Evolutionary conservation across 108 stramenopile species (phyloP), one percentile per base, ranked within the genome.

Genomic region (Fragilaria radians): DNA sequence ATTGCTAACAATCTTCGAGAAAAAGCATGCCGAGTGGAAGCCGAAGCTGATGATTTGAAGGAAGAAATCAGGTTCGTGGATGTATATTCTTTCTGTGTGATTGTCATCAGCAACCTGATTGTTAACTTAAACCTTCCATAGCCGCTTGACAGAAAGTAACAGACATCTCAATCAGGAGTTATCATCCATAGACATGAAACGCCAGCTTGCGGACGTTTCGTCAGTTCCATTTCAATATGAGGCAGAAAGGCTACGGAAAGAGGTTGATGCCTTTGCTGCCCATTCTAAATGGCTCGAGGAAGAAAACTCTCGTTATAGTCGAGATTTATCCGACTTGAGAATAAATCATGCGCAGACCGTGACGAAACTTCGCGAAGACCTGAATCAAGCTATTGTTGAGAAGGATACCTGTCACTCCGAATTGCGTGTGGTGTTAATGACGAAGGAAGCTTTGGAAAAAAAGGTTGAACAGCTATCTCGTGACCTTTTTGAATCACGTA

Each of bases 51-150:
- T 61, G 26, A 36, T 1, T 52, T 89, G 66, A 66, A 81, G 47
- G 76, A 80, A 48, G 88, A 89, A 62, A 80, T 89, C 30, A 81
- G 80, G 88, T 89, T n/a, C n/a, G n/a, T n/a, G n/a, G n/a, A 63
- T 21, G 86, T 66, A 1, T 42, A 21, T 25, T 49, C 28, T 30
- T 21, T 2, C 26, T 60, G 2, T 33, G 29, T n/a, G 25, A 48
- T 54, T n/a, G 32, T 62, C 49, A 32, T 57, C n/a, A 28, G 26
- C 46, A 5, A 17, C 19, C 18, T 28, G 2, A 4, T 3, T 27
- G 34, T 56, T 47, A 2, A 27, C 21, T 27, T 65, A 32, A 2
- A 32, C 31, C n/a, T 57, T 32, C 32, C 54, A 54, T 60, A 83
- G 83, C 46, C 88, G 86, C 0, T 65, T 88, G 27, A 65, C 75